A percentile compares a stretch with the other conserved stretches of the same genome.
Evolutionary conservation across 2,329 filamentous ascomycete genomes (phyloP).

Genomic region (Xylariaceae sp.): DNA sequence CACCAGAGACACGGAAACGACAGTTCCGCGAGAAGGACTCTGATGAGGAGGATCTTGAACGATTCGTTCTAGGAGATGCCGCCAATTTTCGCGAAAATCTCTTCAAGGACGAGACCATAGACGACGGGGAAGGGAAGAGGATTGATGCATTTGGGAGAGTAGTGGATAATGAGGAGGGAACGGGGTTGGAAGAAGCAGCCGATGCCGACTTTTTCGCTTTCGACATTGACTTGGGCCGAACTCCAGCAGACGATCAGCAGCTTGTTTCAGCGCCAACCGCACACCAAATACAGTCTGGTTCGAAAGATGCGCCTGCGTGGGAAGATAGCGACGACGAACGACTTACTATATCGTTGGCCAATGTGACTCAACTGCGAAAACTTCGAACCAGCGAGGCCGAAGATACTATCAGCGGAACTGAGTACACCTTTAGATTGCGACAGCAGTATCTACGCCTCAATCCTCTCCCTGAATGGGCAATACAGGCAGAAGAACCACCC

Average conservation of each 20-base stretch:
- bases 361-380: constrained; percentile 79
- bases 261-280: constrained; percentile 29
- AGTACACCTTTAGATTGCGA: constrained; percentile 82
- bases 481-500: constrained; percentile 56
- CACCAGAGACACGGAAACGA: constrained; percentile 36
- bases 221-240: constrained; percentile 74
- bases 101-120: constrained; percentile 58
- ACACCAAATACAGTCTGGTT: constrained; percentile 32
- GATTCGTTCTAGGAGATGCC: constrained; percentile 85
- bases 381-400: constrained; percentile 81
- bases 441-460: constrained; percentile 73
- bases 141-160: constrained; percentile 46
- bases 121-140: constrained; percentile 33
- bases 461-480: constrained; percentile 67
- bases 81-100: constrained; percentile 81
- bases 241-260: constrained; percentile 45
- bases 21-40: constrained; percentile 71
- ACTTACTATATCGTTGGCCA: constrained; percentile 80
- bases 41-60: constrained; percentile 85
- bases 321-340: constrained; percentile 96
- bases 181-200: constrained; percentile 68
- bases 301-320: constrained; percentile 70
- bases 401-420: constrained; percentile 83
- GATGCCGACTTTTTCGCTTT: constrained; percentile 88
- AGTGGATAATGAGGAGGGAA: constrained; percentile 52